Conservation (phyloP, 228 moss, liverwort and hornwort species). For the Sphagnum magellanicum region DNA sequence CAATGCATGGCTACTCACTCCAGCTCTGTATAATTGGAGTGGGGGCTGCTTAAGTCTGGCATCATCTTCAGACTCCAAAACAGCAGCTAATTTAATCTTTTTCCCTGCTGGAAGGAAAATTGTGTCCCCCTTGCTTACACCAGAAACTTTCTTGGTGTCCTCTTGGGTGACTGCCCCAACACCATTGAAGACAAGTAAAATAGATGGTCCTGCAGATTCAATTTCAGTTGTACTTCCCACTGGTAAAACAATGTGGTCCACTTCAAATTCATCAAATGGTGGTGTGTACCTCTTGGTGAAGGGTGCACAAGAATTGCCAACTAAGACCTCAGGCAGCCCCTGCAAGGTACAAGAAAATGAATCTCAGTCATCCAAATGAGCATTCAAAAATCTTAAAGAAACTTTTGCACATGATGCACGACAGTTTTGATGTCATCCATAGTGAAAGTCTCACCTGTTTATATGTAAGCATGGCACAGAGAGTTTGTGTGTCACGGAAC, state of each 20-base stretch:
- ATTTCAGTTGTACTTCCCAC: constrained; percentile 43
- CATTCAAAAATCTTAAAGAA: neutral
- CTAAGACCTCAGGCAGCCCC: constrained; percentile 61
- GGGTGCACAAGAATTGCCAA: constrained; percentile 39
- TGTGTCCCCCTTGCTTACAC: constrained; percentile 58
- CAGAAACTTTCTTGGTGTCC: constrained; percentile 9
- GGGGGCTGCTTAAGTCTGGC: constrained; percentile 13
- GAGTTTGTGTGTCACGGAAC: constrained; percentile 74
- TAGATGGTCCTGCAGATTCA: constrained; percentile 57
- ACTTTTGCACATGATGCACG: neutral
- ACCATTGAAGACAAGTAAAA: constrained; percentile 62
- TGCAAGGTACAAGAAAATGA: constrained; percentile 10
- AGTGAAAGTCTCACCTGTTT: constrained; percentile 45
- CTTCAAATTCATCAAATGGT: constrained; percentile 92
- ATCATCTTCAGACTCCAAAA: constrained; percentile 31
- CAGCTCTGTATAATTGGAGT: constrained; percentile 55
- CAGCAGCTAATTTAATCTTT: constrained; percentile 38
- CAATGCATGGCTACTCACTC: constrained; percentile 56
- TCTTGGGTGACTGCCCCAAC: constrained; percentile 36
- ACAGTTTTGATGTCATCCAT: neutral
- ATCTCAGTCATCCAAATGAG: neutral
- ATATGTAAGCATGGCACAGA: constrained; percentile 86
- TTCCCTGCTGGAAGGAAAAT: constrained; percentile 65
- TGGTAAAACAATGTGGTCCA: constrained; percentile 67
- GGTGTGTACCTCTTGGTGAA: constrained; percentile 75